A percentile compares a stretch with the other conserved stretches of the same genome.
Evolutionary conservation across 257 asterid species (phyloP).

Genomic region (Forsythia suspensa): DNA sequence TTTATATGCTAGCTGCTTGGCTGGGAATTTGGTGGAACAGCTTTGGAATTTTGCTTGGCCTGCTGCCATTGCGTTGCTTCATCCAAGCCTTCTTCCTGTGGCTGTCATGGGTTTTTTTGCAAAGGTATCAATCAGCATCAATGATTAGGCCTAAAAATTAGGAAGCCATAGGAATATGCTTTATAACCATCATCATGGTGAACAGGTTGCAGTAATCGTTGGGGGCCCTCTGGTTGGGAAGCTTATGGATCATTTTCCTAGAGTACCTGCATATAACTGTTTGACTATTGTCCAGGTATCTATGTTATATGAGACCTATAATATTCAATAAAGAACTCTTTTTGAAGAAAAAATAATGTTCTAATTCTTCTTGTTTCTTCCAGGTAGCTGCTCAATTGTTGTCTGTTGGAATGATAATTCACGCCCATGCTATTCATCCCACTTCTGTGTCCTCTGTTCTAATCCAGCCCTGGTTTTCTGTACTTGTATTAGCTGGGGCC

Average conservation of each 20-base stretch:
- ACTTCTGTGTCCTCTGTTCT: slow-evolving; percentile 53
- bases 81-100: slow-evolving; percentile 94
- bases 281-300: slow-evolving; percentile 73
- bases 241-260: slow-evolving; percentile 88
- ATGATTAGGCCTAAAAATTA: slow-evolving; percentile 14
- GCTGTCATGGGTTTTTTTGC: slow-evolving; percentile 81
- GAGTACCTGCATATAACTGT: slow-evolving; percentile 82
- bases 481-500: slow-evolving; percentile 78
- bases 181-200: slow-evolving; percentile 29
- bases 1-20: slow-evolving; percentile 88
- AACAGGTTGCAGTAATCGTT: slow-evolving; percentile 81
- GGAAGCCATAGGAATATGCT: slow-evolving; percentile 21
- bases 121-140: slow-evolving; percentile 54
- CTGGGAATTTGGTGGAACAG: slow-evolving; percentile 95
- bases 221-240: slow-evolving; percentile 96
- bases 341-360: slow-evolving; percentile 16
- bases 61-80: slow-evolving; percentile 86
- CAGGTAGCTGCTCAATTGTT: slow-evolving; percentile 92
- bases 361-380: slow-evolving; percentile 30
- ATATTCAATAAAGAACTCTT: not conserved
- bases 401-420: slow-evolving; percentile 84
- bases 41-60: slow-evolving; percentile 99
- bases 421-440: slow-evolving; percentile 58
- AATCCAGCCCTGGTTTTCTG: slow-evolving; percentile 81
- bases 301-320: not conserved